Base-by-base conservation (phyloP, 1,284 basidiomycete genomes). In the Phenoliferia sp. region DNA sequence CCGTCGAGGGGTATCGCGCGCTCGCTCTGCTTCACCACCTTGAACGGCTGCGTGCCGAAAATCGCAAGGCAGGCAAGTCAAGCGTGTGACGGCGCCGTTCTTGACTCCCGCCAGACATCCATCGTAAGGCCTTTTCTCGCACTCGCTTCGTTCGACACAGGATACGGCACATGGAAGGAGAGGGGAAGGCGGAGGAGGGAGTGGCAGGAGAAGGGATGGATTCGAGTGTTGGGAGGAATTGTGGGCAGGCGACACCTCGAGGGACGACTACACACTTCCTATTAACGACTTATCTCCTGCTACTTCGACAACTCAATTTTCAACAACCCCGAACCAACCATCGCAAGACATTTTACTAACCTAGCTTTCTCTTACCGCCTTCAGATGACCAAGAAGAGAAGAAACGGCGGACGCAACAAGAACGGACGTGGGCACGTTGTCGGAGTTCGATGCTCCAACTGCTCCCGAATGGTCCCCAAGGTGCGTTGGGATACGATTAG, bases 401-500 rank as follows among this genome's bases (percentile, higher is more conserved):
- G 95, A 90, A 93, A 92, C 55, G 32, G 63, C 63, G 65, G 64
- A 72, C 67, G 33, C 61, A 64, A 44, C 58, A 48, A 39, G 31
- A 35, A 54, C 59, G 64, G 64, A 39, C 59, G 64, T 44, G 52
- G 54, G 16, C 52, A 44, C 59, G 36, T 56, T 44, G 64, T 39
- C 12, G 59, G 92, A 81, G 86, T 99, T 79, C 90, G 96, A 79
- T 99, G 95, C 87, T 92, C 91, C 74, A 99, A 99, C 89, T 99
- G 95, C 71, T 65, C 64, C 50, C 65, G 69, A 39, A 74, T 73
- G 73, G 67, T 73, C 74, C 87, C 92, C 92, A 78, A 90, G 93
- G 73, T 90, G 87, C 56, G 78, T 80, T 59, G 2, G 32, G 32
- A 59, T 16, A 28, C 3, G 28, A 33, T 35, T 10, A 10, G 57